Conservation (phyloP, 371 early-diverging fungal species). For the Mucor mucedo region DNA sequence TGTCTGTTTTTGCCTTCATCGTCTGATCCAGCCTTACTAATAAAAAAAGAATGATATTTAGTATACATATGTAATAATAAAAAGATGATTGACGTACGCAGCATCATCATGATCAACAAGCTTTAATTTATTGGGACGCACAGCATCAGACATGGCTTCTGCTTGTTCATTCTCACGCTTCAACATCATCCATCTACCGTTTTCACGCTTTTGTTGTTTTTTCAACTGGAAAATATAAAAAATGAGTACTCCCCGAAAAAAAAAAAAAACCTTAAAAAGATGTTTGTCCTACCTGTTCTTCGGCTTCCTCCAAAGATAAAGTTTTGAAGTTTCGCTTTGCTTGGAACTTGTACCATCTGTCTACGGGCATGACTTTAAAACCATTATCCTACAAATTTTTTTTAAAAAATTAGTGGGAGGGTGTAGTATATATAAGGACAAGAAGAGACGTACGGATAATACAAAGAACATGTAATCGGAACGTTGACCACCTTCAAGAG, state of each 20-base stretch:
- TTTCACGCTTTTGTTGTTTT: slow-evolving; percentile 62
- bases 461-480: slow-evolving; percentile 85
- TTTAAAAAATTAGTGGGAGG: background rate
- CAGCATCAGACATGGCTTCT: slow-evolving; percentile 10
- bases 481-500: slow-evolving; percentile 79
- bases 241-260: slow-evolving; percentile 6
- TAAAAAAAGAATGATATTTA: background rate
- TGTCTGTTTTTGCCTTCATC: slow-evolving; percentile 33
- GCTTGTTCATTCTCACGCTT: slow-evolving; percentile 44
- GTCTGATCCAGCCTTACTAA: slow-evolving; percentile 30
- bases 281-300: slow-evolving; percentile 70
- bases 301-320: slow-evolving; percentile 91
- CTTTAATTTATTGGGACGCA: slow-evolving; percentile 29
- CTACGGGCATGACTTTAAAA: slow-evolving; percentile 86
- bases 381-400: slow-evolving; percentile 61
- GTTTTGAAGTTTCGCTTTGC: slow-evolving; percentile 81
- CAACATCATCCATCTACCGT: slow-evolving; percentile 78
- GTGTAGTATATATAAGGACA: background rate
- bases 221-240: slow-evolving; percentile 33
- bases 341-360: slow-evolving; percentile 92
- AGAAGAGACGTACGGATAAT: slow-evolving; percentile 42
- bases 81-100: slow-evolving; percentile 9
- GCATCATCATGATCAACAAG: slow-evolving; percentile 38
- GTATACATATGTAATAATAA: background rate
- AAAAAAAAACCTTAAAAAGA: too few species aligned